Percentiles rank a stretch among this genome's conserved stretches.
These are phyloP conservation scores for Suillus tomentosus DNA, from an alignment of 768 basidiomycete genomes.

Conservation along the genomic window DNA sequence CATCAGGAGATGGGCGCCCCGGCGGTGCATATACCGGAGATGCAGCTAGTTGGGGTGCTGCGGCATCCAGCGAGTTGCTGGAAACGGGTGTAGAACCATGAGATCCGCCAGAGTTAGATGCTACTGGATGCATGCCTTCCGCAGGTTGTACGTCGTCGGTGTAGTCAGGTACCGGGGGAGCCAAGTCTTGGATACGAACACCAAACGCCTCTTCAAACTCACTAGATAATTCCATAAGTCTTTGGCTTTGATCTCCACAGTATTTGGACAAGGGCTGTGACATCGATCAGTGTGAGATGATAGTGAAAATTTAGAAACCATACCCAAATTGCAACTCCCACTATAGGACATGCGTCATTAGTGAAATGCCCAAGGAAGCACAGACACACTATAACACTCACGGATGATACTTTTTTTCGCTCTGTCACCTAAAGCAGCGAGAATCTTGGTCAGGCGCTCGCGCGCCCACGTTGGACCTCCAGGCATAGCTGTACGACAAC, in stretches of 20 bases:
- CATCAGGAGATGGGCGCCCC: conserved; percentile 40
- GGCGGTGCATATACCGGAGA: conserved; percentile 35
- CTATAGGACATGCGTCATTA: conserved; percentile 40
- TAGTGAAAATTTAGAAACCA: conserved; percentile 33
- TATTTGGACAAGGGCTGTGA: conserved; percentile 68
- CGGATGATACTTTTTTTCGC: conserved; percentile 46
- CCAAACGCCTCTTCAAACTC: conserved; percentile 73
- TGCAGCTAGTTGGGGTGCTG: conserved; percentile 18
- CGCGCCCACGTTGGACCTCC: conserved; percentile 36
- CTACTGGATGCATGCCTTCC: conserved; percentile 19
- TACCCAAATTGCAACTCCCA: conserved; percentile 66
- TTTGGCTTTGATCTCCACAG: conserved; percentile 54
- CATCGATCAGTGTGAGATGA: conserved; percentile 26
- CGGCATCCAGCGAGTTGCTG: conserved; percentile 21
- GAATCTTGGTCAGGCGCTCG: conserved; percentile 41
- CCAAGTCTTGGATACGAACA: conserved; percentile 52
- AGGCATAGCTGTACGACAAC: conserved; percentile 30
- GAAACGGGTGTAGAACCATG: neutral
- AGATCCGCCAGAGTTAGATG: neutral
- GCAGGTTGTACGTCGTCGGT: conserved; percentile 25
- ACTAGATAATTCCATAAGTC: conserved; percentile 56
- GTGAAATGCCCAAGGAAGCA: conserved; percentile 30
- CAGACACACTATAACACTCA: conserved; percentile 39
- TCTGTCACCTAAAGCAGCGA: conserved; percentile 42
- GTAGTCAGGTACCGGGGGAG: conserved; percentile 28